Conservation (phyloP, 2,329 filamentous ascomycete species). For the Aureobasidium musti region DNA sequence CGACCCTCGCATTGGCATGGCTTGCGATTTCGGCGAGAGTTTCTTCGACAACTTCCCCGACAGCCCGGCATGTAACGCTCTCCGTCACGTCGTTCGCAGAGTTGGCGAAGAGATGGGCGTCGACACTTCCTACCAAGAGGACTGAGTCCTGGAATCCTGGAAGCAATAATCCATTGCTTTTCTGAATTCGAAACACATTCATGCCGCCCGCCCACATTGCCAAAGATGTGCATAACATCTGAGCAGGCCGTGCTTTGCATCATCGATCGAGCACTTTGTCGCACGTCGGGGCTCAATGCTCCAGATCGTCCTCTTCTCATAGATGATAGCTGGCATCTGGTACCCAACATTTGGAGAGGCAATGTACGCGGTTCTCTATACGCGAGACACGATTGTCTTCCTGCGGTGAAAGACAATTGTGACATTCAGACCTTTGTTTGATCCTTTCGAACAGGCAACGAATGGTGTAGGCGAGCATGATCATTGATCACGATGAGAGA, state of each 20-base stretch:
- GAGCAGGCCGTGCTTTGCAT: neutral
- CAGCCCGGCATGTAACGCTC: slow-evolving; percentile 81
- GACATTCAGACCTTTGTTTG: too few relatives aligned
- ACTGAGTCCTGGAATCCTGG: neutral
- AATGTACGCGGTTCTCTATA: too few relatives aligned
- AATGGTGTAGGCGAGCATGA: too few relatives aligned
- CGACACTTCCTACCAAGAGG: slow-evolving; percentile 3
- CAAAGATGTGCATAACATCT: neutral
- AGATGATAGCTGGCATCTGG: neutral
- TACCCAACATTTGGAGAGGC: neutral
- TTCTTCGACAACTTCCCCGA: slow-evolving; percentile 94
- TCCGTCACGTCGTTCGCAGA: slow-evolving; percentile 75
- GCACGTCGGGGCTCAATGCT: neutral
- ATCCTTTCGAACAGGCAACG: neutral
- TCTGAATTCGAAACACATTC: neutral
- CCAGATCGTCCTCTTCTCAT: neutral
- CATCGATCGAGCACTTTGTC: neutral
- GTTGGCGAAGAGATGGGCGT: slow-evolving; percentile 51
- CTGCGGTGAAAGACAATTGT: too few relatives aligned
- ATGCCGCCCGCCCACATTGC: too few relatives aligned
- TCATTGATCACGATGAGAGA: neutral
- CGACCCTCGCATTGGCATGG: slow-evolving; percentile 92
- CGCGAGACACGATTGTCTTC: neutral
- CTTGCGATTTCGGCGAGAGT: slow-evolving; percentile 95
- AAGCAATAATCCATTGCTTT: neutral